These are phyloP conservation scores for Daucus carota DNA, from an alignment of 129 eudicot genomes.

Conservation along the genomic window DH1_v3.0 NC_030381.2:37411501-37412000, in stretches of 20 bases:
- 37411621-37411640: conserved; percentile 61
- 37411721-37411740: neutral
- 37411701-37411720: neutral
- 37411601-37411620: conserved; percentile 35
- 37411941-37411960: neutral
- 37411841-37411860: neutral
- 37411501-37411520: neutral
- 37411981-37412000: neutral
- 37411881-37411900: neutral
- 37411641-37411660: conserved; percentile 43
- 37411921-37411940: neutral
- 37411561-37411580: neutral
- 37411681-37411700: neutral
- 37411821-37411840: neutral
- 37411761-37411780: neutral
- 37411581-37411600: neutral
- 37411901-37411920: neutral
- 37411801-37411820: neutral
- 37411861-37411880: neutral
- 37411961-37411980: neutral
- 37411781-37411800: neutral
- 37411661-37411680: neutral
- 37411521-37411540: neutral
- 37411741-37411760: neutral
- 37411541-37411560: neutral